Evolutionary conservation across 345 rosid genomes (phyloP), one percentile per base, ranked within the genome.

Genomic region (Lagerstroemia speciosa): DNA sequence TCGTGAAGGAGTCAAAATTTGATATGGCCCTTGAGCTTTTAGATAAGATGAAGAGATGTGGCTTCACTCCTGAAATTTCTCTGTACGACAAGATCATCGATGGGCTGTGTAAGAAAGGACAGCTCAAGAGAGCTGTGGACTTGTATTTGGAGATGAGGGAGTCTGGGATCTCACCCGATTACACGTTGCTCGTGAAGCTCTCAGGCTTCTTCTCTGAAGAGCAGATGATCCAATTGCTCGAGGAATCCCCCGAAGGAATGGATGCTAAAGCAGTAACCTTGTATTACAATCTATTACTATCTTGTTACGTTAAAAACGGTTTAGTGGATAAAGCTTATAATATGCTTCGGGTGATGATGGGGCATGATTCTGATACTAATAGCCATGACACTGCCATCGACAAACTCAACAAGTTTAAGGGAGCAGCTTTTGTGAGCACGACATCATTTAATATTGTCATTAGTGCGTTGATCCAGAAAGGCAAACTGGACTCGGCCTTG

Each of bases 71-170:
- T 58, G 81, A 78, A 70, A 71, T 87, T 67, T 81, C 88, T 4
- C 75, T 84, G 70, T 90, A 82, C 78, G 90, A 93, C 79, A 92
- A 82, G 76, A 68, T 93, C 67, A 81, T 93, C 66, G 89, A 89
- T 62, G 96, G 81, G 32, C 65, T 93, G 16, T 88, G 93, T 67
- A 71, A 60, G 68, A 75, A 69, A 66, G 82, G 82, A 46, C 83
- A 90, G 67, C 81, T 77, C 53, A 82, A 82, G 64, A 82, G 74
- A 76, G 93, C 91, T 45, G 66, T 90, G 64, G 64, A 64, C 46
- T 82, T 90, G 81, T 86, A 82, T 72, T 67, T 77, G 52, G 87
- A 87, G 62, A 90, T 89, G 86, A 90, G 79, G 82, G 75, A 40
- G 58, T 75, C 69, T 31, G 85, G 83, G 46, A 75, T 76, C 31